A percentile compares a stretch with the other conserved stretches of the same genome.
Evolutionary conservation across 352 stramenopile genomes (phyloP).

Genomic region (Phytophthora kernoviae): DNA sequence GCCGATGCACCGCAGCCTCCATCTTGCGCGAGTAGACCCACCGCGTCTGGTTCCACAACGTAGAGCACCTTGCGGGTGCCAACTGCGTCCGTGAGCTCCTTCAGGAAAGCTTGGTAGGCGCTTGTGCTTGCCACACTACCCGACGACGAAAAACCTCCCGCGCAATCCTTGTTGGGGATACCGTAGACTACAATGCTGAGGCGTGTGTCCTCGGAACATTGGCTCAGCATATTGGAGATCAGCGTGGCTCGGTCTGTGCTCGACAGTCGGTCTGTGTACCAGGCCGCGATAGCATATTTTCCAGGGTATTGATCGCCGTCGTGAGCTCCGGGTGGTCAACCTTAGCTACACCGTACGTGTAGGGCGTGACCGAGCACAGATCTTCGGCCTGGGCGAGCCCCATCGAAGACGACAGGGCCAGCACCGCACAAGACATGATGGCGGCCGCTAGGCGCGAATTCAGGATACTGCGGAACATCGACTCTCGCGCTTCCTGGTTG

Average conservation of each 20-base stretch:
- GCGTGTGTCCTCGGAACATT: conserved; percentile 30
- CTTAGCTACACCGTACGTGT: conserved; percentile 38
- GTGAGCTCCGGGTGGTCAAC: conserved; percentile 31
- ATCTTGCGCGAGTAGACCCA: conserved; percentile 39
- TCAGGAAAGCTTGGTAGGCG: conserved; percentile 46
- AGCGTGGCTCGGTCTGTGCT: conserved; percentile 26
- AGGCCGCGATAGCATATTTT: conserved; percentile 48
- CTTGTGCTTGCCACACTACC: conserved; percentile 31
- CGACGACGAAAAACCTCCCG: conserved; percentile 35
- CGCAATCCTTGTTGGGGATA: conserved; percentile 67
- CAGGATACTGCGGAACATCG: conserved; percentile 15
- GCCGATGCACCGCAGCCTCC: conserved; percentile 27
- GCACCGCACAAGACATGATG: conserved; percentile 21
- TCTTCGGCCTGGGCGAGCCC: conserved; percentile 18
- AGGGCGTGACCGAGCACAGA: conserved; percentile 39
- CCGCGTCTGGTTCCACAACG: conserved; percentile 58
- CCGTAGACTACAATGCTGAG: conserved; percentile 60
- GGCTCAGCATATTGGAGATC: conserved; percentile 22
- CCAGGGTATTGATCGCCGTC: conserved; percentile 42
- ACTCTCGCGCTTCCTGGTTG: conserved; percentile 7
- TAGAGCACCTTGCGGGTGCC: conserved; percentile 54
- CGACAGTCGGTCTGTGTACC: conserved; percentile 48
- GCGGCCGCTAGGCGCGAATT: conserved; percentile 11
- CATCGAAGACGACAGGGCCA: conserved; percentile 16
- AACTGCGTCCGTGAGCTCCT: conserved; percentile 36